Conservation (phyloP, 495 filamentous ascomycete species). For the Friedmanniomyces endolithicus region DNA sequence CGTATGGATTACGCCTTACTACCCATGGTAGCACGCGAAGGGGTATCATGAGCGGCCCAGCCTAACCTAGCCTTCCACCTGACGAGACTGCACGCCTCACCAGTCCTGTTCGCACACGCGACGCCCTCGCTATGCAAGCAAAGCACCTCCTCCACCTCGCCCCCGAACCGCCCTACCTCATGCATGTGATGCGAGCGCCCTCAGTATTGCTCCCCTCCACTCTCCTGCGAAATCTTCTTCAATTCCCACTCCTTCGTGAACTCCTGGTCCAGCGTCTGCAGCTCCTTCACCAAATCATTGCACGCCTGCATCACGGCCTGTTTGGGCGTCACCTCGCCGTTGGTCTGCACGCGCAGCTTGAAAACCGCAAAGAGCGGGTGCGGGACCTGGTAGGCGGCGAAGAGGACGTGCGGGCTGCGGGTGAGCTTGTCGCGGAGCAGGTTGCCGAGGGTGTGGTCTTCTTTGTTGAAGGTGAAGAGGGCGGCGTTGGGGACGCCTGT, state of each 20-base stretch:
- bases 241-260: conserved; percentile 94
- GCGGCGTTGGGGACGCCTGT: conserved; percentile 71
- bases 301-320: conserved; percentile 71
- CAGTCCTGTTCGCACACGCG: neutral
- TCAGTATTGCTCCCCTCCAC: neutral
- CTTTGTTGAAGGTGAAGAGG: conserved; percentile 88
- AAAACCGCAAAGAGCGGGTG: conserved; percentile 82
- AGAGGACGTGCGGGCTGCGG: conserved; percentile 63
- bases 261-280: conserved; percentile 64
- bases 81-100: neutral
- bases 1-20: neutral
- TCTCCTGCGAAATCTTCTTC: conserved; percentile 52
- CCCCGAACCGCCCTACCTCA: no score
- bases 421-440: conserved; percentile 70
- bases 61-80: neutral
- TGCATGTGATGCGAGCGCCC: no score
- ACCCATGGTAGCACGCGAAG: neutral
- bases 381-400: conserved; percentile 72
- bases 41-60: neutral
- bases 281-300: conserved; percentile 62
- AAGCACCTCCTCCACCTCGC: neutral
- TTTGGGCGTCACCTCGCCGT: conserved; percentile 72
- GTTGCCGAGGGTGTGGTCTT: conserved; percentile 94
- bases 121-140: neutral
- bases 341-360: conserved; percentile 80